Conservation (phyloP, 176 grass and related monocot genomes). For the Oryza brachyantha region DNA sequence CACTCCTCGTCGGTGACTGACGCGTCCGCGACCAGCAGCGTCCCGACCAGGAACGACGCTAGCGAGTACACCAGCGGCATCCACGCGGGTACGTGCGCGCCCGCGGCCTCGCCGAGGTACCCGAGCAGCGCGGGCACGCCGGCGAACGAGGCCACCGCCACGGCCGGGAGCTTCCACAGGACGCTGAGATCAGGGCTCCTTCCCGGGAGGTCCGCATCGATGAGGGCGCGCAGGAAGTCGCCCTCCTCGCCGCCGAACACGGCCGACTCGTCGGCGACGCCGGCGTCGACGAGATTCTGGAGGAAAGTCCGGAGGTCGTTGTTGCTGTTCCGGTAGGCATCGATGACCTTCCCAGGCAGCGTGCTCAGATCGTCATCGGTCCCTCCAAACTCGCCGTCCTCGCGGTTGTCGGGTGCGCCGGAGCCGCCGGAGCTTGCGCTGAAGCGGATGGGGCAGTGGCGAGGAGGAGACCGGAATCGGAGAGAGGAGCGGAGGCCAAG, state of each 20-base stretch:
- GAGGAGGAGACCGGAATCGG: slow-evolving; percentile 4
- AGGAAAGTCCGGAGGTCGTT: slow-evolving; percentile 37
- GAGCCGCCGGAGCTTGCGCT: background rate
- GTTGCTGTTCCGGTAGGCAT: slow-evolving; percentile 30
- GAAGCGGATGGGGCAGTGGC: slow-evolving; percentile 7
- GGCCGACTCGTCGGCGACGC: slow-evolving; percentile 30
- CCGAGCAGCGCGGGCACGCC: slow-evolving; percentile 43
- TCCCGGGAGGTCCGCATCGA: slow-evolving; percentile 31
- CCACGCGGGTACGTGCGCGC: slow-evolving; percentile 39
- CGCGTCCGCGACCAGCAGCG: slow-evolving; percentile 35
- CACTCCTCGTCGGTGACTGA: slow-evolving; percentile 39
- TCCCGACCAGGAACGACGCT: slow-evolving; percentile 31
- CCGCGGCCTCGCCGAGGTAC: slow-evolving; percentile 39
- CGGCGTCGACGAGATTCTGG: slow-evolving; percentile 45
- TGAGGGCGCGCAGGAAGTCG: slow-evolving; percentile 26
- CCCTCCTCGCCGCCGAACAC: slow-evolving; percentile 29
- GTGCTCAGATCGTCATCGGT: background rate
- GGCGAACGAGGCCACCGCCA: slow-evolving; percentile 24
- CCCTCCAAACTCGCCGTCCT: background rate
- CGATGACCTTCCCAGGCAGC: slow-evolving; percentile 7
- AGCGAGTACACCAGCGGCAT: slow-evolving; percentile 47
- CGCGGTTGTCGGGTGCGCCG: background rate
- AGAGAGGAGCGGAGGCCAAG: background rate
- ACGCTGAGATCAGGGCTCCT: slow-evolving; percentile 37
- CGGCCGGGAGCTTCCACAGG: slow-evolving; percentile 44